These are phyloP conservation scores for Cicer bijugum DNA, from an alignment of 306 rosid genomes.

Conservation along the genomic window DNA sequence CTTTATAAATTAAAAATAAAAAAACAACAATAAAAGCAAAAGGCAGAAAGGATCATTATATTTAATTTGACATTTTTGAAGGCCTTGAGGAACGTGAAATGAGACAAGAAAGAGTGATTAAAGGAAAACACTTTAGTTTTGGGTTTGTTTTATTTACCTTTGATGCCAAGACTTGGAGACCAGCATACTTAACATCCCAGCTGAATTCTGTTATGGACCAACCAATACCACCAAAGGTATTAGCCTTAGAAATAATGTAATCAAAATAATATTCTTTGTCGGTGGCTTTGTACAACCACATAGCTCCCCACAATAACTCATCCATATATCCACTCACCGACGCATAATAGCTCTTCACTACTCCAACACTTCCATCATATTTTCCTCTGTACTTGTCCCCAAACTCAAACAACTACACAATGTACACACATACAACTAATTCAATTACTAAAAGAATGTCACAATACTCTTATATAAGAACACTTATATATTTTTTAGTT, in stretches of 20 bases:
- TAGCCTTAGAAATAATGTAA: constrained; percentile 64
- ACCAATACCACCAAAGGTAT: constrained; percentile 73
- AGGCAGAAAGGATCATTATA: constrained; percentile 9
- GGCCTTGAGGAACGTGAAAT: constrained; percentile 16
- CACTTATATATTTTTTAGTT: too few species aligned
- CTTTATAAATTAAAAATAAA: background rate
- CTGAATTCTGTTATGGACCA: constrained; percentile 93
- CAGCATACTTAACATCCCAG: constrained; percentile 93
- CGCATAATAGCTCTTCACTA: constrained; percentile 81
- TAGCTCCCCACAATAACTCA: constrained; percentile 80
- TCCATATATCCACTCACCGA: constrained; percentile 94
- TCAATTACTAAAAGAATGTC: background rate
- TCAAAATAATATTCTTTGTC: constrained; percentile 64
- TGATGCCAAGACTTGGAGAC: constrained; percentile 79
- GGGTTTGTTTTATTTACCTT: constrained; percentile 55
- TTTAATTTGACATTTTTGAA: constrained; percentile 26
- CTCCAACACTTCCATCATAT: constrained; percentile 72
- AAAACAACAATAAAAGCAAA: constrained; percentile 4
- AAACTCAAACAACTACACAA: constrained; percentile 72
- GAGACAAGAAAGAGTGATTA: constrained; percentile 34
- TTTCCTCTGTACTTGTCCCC: constrained; percentile 79
- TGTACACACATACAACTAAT: background rate
- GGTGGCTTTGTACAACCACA: constrained; percentile 94
- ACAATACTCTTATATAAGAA: too few species aligned
- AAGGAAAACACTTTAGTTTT: constrained; percentile 34